Evolutionary conservation across 164 flowering plant species (phyloP).

Genomic region (Vitis labrusca): DNA sequence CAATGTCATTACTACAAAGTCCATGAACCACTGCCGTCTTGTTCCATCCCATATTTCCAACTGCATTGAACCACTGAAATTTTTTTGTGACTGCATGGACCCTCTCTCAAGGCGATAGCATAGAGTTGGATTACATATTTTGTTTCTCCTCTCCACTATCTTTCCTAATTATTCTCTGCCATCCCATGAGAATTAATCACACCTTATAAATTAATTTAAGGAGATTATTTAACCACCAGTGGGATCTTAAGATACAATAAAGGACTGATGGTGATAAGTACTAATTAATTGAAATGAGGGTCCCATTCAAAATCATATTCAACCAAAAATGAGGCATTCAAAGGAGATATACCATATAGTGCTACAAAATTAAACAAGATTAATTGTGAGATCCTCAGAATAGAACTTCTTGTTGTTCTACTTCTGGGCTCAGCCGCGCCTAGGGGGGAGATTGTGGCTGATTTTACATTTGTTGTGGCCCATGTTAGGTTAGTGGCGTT

Average conservation of each 20-base stretch:
- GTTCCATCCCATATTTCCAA: too few species aligned
- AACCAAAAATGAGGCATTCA: not conserved
- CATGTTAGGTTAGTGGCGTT: slow-evolving; percentile 31
- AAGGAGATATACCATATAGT: not conserved
- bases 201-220: not conserved
- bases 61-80: too few species aligned
- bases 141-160: not conserved
- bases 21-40: too few species aligned
- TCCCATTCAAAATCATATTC: not conserved
- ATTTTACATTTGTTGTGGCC: not conserved
- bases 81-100: too few species aligned
- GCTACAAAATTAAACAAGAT: not conserved
- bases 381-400: too few species aligned
- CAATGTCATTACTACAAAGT: too few species aligned
- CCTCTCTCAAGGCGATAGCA: too few species aligned
- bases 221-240: not conserved
- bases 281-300: not conserved
- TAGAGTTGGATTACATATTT: not conserved
- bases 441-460: not conserved
- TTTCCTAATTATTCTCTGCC: not conserved
- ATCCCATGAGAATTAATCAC: not conserved
- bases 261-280: not conserved
- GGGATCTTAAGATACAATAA: not conserved
- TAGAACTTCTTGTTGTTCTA: not conserved
- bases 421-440: not conserved